Evolutionary conservation across 108 stramenopile species (phyloP).

Genomic region (Skeletonema grethae): DNA sequence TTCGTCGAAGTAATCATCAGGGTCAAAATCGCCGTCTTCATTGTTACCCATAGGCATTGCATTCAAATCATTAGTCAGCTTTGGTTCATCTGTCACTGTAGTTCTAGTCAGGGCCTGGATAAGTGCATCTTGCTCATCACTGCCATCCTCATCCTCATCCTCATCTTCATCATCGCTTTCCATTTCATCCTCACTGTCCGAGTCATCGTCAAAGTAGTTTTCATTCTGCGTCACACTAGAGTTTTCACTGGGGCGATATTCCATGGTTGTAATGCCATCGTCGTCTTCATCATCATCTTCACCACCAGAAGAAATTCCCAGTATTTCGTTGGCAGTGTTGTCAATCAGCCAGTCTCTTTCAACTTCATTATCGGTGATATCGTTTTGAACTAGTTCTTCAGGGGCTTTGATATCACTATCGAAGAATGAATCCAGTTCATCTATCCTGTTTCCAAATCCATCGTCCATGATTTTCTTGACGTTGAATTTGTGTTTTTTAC

Average conservation of each 20-base stretch:
- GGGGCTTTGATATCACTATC: conserved; percentile 26
- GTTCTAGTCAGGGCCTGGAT: neutral
- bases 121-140: conserved; percentile 5
- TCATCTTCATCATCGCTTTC: conserved; percentile 1
- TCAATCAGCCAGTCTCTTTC: conserved; percentile 2
- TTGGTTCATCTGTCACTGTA: neutral
- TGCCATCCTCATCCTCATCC: neutral
- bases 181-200: neutral
- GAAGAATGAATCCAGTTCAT: conserved; percentile 45
- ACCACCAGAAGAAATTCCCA: neutral
- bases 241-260: neutral
- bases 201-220: neutral
- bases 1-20: conserved; percentile 55
- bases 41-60: neutral
- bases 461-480: conserved; percentile 46
- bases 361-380: conserved; percentile 7
- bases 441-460: conserved; percentile 33
- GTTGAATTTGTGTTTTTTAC: conserved; percentile 46
- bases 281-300: neutral
- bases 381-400: conserved; percentile 10
- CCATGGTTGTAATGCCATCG: neutral
- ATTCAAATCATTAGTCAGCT: neutral
- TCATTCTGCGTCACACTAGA: neutral
- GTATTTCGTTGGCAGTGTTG: neutral
- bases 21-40: conserved; percentile 19